Evolutionary conservation across 495 filamentous ascomycete species (phyloP), one percentile per base, ranked within the genome.

Genomic region (Pyrenula aspistea): DNA sequence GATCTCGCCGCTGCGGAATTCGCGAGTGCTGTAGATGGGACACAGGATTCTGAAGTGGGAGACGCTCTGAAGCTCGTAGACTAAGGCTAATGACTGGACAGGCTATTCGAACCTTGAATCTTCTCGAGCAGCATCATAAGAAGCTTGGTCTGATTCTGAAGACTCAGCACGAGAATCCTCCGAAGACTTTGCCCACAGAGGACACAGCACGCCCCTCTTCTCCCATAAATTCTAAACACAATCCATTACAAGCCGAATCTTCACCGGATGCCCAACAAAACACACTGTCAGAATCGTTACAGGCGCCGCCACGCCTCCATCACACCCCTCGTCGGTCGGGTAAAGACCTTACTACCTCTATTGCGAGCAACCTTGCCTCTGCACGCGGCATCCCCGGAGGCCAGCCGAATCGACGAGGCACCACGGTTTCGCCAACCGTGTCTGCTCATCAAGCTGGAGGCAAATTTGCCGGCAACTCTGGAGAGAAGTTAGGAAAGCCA

Each of bases 1-100:
- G 84, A 91, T 57, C 77, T 89, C 42, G 93, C 93, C 21, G 93
- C 93, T 1, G 86, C 84, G 53, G 88, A 96, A 62, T 97, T 95
- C 69, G 83, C 90, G 51, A 85, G 85, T 25, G 91, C 89, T 24
- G 83, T 87, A 12, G 82, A 83, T 60, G 76, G 74, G 24, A 93
- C 88, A 10, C 76, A 75, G 11, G 91, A 94, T 65, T 73, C 75
- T 56, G 93, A 97, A 75, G 83, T 84, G 62, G 48, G 61, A 57
- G 22, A 22, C 11, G 22, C 22, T 22, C 11, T 24, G 24, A 42
- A 25, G 22, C 20, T 55, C 3, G n/a, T 11, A 25, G 19, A n/a
- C 22, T 48, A 10, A 25, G 22, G 53, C 61, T 63, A 48, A 68
- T 19, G 0, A 12, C 22, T 25, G 19, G 19, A 53, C 54, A 85